Conservation (phyloP, 2,329 filamentous ascomycete species). For the Pseudopithomyces maydicus region DNA sequence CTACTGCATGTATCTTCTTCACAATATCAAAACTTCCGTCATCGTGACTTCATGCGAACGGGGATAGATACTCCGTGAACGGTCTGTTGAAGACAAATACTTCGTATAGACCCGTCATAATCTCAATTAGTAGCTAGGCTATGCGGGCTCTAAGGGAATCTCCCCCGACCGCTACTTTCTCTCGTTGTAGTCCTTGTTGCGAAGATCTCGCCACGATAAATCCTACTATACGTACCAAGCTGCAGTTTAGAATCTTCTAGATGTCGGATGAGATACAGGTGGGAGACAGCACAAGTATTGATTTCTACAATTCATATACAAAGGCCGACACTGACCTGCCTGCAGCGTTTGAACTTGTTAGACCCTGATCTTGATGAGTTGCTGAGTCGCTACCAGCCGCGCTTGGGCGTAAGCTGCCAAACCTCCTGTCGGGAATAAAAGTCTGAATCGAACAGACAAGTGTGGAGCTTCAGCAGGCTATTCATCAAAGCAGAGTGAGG, state of each 20-base stretch:
- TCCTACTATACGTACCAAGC: too few relatives aligned
- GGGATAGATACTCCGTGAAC: too few relatives aligned
- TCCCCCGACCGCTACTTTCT: too few relatives aligned
- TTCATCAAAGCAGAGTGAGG: constrained; percentile 10
- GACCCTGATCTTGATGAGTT: constrained; percentile 4
- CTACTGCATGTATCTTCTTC: neutral
- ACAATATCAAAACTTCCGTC: neutral
- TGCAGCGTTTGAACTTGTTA: neutral
- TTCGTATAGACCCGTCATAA: too few relatives aligned
- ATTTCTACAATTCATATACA: neutral
- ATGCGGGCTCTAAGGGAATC: too few relatives aligned
- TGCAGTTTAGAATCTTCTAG: too few relatives aligned
- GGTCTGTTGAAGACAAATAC: too few relatives aligned
- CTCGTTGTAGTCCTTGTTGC: too few relatives aligned
- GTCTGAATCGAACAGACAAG: neutral
- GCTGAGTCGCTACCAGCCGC: constrained; percentile 6
- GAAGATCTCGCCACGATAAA: too few relatives aligned
- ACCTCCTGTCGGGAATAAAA: constrained; percentile 2
- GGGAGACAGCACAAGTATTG: neutral
- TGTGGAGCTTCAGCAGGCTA: constrained; percentile 10
- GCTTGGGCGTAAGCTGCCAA: neutral
- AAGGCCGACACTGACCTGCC: neutral
- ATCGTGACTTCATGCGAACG: too few relatives aligned
- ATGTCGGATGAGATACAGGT: too few relatives aligned
- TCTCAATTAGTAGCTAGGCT: too few relatives aligned